phyloP scores from a whole-genome alignment of 305 asterid species.

The Fraxinus ornus region DNA sequence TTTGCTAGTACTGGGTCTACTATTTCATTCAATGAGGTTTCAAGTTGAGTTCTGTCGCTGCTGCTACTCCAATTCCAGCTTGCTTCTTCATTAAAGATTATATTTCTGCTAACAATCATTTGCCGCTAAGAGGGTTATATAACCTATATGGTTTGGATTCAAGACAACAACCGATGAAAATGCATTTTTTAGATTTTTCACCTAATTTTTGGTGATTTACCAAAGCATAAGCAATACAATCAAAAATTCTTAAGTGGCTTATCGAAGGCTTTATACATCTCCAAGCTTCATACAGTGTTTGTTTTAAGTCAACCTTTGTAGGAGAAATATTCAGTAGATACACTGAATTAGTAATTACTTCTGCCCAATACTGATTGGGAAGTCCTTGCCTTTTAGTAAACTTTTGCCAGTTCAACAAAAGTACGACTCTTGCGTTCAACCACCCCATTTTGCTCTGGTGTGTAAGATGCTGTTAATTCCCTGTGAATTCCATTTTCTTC shows the following conservation, averaged over 20 bases:
- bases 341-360: background rate
- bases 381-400: constrained; percentile 10
- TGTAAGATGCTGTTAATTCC: background rate
- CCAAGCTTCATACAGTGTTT: constrained; percentile 1
- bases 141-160: constrained; percentile 5
- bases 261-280: background rate
- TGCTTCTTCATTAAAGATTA: background rate
- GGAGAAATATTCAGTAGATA: background rate
- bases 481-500: background rate
- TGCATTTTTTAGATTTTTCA: background rate
- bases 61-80: background rate
- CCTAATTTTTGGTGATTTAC: background rate
- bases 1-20: no score
- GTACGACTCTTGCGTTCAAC: background rate
- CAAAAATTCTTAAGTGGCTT: constrained; percentile 1
- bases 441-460: background rate
- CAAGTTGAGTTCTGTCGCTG: background rate
- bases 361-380: constrained; percentile 14
- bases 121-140: no score
- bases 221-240: constrained; percentile 3
- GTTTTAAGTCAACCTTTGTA: background rate
- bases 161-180: background rate
- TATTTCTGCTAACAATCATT: background rate
- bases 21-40: background rate
- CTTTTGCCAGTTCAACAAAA: constrained; percentile 4